Percentiles rank a stretch among this genome's conserved stretches.
Evolutionary conservation across 352 stramenopile species (phyloP).

Genomic region (Phytophthora sansomeana): DNA sequence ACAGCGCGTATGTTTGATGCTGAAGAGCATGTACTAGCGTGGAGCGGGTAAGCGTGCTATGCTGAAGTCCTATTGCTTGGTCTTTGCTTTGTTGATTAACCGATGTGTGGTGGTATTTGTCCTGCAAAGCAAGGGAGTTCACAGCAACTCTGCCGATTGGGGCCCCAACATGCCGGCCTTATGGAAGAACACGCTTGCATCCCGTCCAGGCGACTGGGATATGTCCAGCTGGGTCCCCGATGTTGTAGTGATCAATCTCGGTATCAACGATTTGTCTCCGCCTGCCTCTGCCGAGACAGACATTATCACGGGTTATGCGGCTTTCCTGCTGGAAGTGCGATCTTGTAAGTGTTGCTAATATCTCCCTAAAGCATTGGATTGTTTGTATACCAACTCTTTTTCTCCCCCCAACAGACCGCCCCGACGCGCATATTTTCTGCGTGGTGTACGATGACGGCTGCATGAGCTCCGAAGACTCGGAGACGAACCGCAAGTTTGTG

Average conservation of each 20-base stretch:
- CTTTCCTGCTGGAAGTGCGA: conserved; percentile 80
- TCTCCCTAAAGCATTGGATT: neutral
- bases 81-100: neutral
- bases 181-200: conserved; percentile 90
- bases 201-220: conserved; percentile 71
- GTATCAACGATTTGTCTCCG: conserved; percentile 86
- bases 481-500: conserved; percentile 79
- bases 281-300: conserved; percentile 86
- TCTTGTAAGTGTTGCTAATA: conserved; percentile 52
- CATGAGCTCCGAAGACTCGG: conserved; percentile 80
- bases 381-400: neutral
- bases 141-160: conserved; percentile 89
- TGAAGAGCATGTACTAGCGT: conserved; percentile 86
- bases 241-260: conserved; percentile 87
- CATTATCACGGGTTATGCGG: conserved; percentile 79
- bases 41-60: conserved; percentile 68
- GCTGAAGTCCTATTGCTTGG: neutral
- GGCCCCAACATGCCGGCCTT: conserved; percentile 80
- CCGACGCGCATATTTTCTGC: conserved; percentile 86
- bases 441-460: conserved; percentile 88
- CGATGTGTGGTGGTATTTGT: conserved; percentile 1
- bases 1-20: conserved; percentile 86
- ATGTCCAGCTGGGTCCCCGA: conserved; percentile 82
- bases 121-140: conserved; percentile 76
- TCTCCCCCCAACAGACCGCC: conserved; percentile 55